These are phyloP conservation scores for Quercus bicolor DNA, from an alignment of 306 rosid species.

Conservation along the genomic window DNA sequence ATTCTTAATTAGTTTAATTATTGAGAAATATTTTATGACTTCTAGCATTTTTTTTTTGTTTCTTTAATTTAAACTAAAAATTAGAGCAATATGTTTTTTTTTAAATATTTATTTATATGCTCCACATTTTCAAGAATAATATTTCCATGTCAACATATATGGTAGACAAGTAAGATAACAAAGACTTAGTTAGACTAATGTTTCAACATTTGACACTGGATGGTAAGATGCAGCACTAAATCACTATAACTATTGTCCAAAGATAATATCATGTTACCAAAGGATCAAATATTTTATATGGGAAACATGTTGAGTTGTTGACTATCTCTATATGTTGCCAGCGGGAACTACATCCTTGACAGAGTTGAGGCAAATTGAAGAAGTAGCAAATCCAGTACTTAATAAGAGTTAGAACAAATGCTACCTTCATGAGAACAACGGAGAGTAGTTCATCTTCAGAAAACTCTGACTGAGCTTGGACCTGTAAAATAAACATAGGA, in stretches of 20 bases:
- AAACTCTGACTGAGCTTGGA: constrained; percentile 77
- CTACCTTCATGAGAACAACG: constrained; percentile 87
- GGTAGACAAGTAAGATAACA: no score
- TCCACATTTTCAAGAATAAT: no score
- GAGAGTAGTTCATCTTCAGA: constrained; percentile 86
- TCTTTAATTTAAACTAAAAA: no score
- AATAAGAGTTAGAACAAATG: not conserved
- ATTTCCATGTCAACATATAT: no score
- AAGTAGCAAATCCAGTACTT: not conserved
- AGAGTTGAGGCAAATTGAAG: not conserved
- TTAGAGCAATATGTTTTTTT: no score
- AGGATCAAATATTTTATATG: not conserved
- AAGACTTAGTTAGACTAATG: not conserved
- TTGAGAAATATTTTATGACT: no score
- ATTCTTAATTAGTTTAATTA: no score
- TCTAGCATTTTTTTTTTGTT: no score
- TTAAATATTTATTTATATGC: no score
- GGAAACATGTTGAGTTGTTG: not conserved
- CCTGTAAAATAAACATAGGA: no score
- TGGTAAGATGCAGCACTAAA: not conserved
- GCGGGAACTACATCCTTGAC: not conserved
- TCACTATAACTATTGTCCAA: not conserved
- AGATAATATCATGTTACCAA: not conserved
- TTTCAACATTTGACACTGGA: not conserved
- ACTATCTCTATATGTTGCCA: not conserved